Base-by-base conservation (phyloP, 225 moss, liverwort and hornwort genomes). In the Bryoerythrophyllum caledonicum region DNA sequence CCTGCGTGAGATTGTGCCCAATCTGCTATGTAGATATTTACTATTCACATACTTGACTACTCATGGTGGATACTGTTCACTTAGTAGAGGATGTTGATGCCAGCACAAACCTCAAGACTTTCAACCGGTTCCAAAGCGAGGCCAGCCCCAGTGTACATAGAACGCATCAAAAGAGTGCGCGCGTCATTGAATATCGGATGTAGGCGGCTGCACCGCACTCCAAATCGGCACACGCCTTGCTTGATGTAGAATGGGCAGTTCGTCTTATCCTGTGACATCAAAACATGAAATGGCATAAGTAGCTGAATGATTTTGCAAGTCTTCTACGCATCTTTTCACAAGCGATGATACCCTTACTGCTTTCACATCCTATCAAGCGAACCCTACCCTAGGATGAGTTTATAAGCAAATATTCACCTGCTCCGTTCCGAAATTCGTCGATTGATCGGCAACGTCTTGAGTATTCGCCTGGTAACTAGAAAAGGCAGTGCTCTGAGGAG, bases 101-200 rank as follows among this genome's bases (percentile, higher is more conserved):
- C 90, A 88, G 82, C 83, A 97, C 97, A 89, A 94, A 97, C 97
- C 97, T 99, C 99, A 80, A 99, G 88, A 72, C 93, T 91, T 76
- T 99, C 99, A 85, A 92, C 84, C 74, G 89, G 81, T 63, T 95
- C 99, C 90, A 93, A 87, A 80, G 79, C 84, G 71, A 99, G 77
- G 77, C 99, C 99, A 86, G 99, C 90, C 82, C 99, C 99, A 77
- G 82, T 82, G 86, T 99, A 99, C 99, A 99, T 99, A 71, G 91
- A 86, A 83, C 95, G 95, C 77, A 99, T 83, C 71, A 99, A 90
- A 78, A 99, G 86, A 53, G 99, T 95, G 80, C 93, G 88, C 37
- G 99, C 95, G 51, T 90, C 89, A 90, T 90, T 89, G 84, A 93
- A 95, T 82, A 92, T 86, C 78, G 88, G 88, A 79, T 99, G 99